A percentile compares a stretch with the other conserved stretches of the same genome.
Conservation (phyloP, 495 filamentous ascomycete genomes). For the Barbatosphaeria neglecta region DNA sequence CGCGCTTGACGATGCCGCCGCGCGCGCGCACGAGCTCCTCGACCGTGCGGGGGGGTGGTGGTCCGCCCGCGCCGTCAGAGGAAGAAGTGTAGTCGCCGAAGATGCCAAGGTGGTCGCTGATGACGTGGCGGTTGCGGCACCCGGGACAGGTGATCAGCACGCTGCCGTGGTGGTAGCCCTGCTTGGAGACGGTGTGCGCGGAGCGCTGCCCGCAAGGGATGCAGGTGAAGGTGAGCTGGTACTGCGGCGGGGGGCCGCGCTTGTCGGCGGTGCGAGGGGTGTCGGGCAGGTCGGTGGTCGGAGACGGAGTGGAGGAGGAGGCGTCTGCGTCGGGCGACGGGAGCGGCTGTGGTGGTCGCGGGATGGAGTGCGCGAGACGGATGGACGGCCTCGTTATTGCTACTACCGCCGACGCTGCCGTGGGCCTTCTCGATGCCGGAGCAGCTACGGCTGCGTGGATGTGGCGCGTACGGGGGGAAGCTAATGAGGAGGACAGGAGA, state of each 20-base stretch:
- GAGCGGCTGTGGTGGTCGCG: slow-evolving; percentile 13
- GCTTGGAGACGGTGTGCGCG: slow-evolving; percentile 70
- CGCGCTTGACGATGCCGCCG: slow-evolving; percentile 53
- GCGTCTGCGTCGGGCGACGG: slow-evolving; percentile 10
- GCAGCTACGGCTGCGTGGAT: no score
- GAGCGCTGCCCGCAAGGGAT: slow-evolving; percentile 68
- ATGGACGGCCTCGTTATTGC: no score
- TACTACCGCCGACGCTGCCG: no score
- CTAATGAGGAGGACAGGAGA: no score
- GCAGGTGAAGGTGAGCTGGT: slow-evolving; percentile 86
- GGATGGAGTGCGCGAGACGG: slow-evolving; percentile 25
- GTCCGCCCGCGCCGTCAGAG: slow-evolving; percentile 27
- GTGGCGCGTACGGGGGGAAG: no score
- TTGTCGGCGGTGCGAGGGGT: slow-evolving; percentile 41
- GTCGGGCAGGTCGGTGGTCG: not conserved
- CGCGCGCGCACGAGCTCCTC: slow-evolving; percentile 60
- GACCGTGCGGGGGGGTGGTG: slow-evolving; percentile 29
- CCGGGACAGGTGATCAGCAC: slow-evolving; percentile 77
- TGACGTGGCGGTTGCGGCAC: slow-evolving; percentile 79
- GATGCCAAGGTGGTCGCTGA: slow-evolving; percentile 77
- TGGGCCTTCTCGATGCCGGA: no score
- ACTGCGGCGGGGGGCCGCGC: slow-evolving; percentile 48
- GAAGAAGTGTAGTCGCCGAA: no score
- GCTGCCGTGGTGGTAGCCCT: slow-evolving; percentile 82
- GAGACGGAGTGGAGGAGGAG: slow-evolving; percentile 17